A percentile compares a stretch with the other conserved stretches of the same genome.
These are phyloP conservation scores for Casuarina glauca DNA, from an alignment of 306 rosid species.

Conservation along the genomic window DNA sequence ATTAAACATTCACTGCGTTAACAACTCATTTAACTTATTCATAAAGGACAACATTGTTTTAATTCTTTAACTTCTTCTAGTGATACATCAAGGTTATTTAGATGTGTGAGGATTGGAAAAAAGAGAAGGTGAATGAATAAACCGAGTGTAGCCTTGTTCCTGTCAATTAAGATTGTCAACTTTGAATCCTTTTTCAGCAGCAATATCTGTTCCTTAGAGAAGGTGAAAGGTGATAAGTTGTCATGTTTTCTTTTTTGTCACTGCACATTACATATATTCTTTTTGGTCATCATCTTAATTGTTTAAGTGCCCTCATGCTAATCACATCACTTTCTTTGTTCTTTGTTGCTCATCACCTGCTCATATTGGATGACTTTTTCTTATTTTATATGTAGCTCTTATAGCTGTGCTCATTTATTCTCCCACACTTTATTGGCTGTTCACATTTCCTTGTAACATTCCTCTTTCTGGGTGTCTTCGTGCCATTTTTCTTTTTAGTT, in stretches of 20 bases:
- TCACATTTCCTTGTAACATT: background rate
- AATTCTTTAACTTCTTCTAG: background rate
- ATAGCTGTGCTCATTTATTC: background rate
- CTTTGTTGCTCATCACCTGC: background rate
- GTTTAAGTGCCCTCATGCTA: no score
- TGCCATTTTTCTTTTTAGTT: background rate
- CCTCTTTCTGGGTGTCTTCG: background rate
- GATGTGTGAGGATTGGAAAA: background rate
- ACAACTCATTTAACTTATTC: background rate
- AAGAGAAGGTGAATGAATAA: background rate
- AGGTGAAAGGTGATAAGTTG: no score
- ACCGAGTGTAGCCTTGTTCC: background rate
- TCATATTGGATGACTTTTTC: background rate
- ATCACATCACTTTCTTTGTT: no score
- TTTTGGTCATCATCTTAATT: background rate
- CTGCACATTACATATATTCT: background rate
- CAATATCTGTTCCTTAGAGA: background rate
- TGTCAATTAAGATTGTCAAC: background rate
- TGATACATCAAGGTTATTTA: background rate
- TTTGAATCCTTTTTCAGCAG: background rate
- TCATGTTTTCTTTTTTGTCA: background rate
- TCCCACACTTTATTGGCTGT: background rate
- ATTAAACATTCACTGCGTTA: background rate
- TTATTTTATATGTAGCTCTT: background rate
- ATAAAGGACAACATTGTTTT: background rate